These are phyloP conservation scores for Ramaria rubella DNA, from an alignment of 768 basidiomycete species.

Conservation along the genomic window DNA sequence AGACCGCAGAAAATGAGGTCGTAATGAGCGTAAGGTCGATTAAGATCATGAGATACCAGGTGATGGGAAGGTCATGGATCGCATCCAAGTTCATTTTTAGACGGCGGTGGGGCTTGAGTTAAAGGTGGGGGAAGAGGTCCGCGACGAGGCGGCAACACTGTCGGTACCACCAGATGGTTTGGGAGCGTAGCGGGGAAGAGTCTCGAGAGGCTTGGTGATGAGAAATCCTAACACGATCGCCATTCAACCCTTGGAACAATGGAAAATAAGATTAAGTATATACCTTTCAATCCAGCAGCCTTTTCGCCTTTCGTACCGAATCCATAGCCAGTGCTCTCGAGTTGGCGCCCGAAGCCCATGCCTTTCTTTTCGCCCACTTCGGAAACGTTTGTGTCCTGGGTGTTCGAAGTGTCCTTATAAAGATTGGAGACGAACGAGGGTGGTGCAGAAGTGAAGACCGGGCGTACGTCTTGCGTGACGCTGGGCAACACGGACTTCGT, in stretches of 20 bases:
- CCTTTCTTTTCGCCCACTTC: slow-evolving; percentile 12
- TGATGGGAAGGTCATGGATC: background rate
- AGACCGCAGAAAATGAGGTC: background rate
- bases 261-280: slow-evolving; percentile 14
- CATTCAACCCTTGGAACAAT: background rate
- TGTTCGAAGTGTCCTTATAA: background rate
- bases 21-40: background rate
- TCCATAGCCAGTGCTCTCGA: slow-evolving; percentile 46
- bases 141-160: background rate
- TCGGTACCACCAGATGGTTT: slow-evolving; percentile 20
- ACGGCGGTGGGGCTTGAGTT: slow-evolving; percentile 7
- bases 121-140: slow-evolving; percentile 5
- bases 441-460: background rate
- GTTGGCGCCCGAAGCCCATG: slow-evolving; percentile 21
- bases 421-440: slow-evolving; percentile 7
- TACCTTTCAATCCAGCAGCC: slow-evolving; percentile 55
- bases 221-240: slow-evolving; percentile 38
- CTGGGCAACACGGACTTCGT: slow-evolving; percentile 10
- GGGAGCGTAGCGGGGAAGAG: slow-evolving; percentile 53
- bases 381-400: background rate
- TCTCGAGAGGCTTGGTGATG: slow-evolving; percentile 55
- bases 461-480: background rate
- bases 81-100: background rate
- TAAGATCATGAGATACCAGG: background rate
- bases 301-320: slow-evolving; percentile 78